Base-by-base conservation (phyloP, 164 flowering plant genomes). In the Tinospora cordifolia region DNA sequence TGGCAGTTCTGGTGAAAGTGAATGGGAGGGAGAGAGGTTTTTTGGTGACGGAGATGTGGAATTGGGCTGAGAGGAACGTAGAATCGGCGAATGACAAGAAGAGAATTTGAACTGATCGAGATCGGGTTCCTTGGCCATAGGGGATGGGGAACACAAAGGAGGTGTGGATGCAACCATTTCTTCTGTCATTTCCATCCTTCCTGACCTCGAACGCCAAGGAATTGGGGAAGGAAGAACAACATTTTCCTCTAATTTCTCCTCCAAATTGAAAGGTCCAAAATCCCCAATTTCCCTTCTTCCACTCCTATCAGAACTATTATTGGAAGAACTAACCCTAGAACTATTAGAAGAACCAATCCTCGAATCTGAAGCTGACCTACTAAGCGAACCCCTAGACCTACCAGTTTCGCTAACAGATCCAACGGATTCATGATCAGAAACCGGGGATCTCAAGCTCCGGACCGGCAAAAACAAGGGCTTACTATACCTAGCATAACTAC, bases 121-220 rank as follows among this genome's bases (percentile, higher is more conserved):
- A 8, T 77, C 85, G 49, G 76, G 30, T 66, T 83, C 82, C 58
- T 77, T 83, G 71, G 71, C 72, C 7, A 83, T 69, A 8, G 79
- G 75, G 71, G 84, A 78, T 66, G 72, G 75, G 71, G 72, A 27
- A 77, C 66, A 58, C 15, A 26, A 39, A 34, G 77, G 66, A 54
- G 78, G 76, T 47, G 44, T 51, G 62, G 5, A 70, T 44, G 41
- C 74, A 8, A 73, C 74, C 30, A 44, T 21, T 15, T 80, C 84
- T 46, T 81, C 84, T 24, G 78, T 84, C 80, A 81, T 54, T 47
- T 86, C 90, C 83, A 88, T 73, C 71, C 88, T 85, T 22, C 89
- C 92, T 1, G 94, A 90, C 78, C 91, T 86, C 58, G 98, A 86
- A 69, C 92, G 49, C 96, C 94, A 89, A 36, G 96, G 96, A 78